phyloP scores from a whole-genome alignment of 176 grass and related monocot genomes.

The Phragmites australis region DNA sequence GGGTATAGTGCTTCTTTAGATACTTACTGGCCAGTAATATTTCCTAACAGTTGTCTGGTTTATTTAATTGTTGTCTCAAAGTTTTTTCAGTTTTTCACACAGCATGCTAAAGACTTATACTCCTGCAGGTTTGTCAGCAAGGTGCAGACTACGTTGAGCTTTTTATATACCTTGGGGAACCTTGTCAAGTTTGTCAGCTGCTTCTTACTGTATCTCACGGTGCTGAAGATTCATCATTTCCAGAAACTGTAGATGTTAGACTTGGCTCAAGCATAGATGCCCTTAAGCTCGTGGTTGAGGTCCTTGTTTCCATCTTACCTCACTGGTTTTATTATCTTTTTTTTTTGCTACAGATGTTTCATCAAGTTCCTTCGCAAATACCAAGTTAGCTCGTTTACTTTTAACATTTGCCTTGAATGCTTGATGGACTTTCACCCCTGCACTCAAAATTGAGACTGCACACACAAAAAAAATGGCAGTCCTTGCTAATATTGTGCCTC shows the following conservation, averaged over 20 bases:
- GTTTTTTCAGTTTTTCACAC: constrained; percentile 1
- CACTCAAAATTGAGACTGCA: constrained; percentile 18
- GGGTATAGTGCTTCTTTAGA: constrained; percentile 64
- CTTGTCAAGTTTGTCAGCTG: constrained; percentile 81
- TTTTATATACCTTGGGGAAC: constrained; percentile 95
- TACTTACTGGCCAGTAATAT: constrained; percentile 10
- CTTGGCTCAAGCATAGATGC: constrained; percentile 85
- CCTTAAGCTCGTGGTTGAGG: constrained; percentile 94
- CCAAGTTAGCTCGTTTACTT: not conserved
- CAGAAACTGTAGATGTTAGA: constrained; percentile 85
- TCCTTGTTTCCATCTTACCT: constrained; percentile 46
- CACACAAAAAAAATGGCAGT: not conserved
- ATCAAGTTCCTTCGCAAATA: constrained; percentile 30
- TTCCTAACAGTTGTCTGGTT: constrained; percentile 16
- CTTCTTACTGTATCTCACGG: constrained; percentile 91
- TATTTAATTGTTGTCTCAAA: constrained; percentile 20
- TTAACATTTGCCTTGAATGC: constrained; percentile 18
- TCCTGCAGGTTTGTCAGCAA: constrained; percentile 87
- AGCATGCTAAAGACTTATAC: constrained; percentile 17
- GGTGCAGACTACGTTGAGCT: constrained; percentile 93
- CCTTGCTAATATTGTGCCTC: constrained; percentile 19
- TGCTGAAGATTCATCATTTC: constrained; percentile 82
- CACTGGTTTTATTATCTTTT: constrained; percentile 23
- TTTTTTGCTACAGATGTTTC: not conserved
- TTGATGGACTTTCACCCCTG: not conserved